These are phyloP conservation scores for Mucuna pruriens DNA, from an alignment of 306 rosid species.

Conservation along the genomic window DNA sequence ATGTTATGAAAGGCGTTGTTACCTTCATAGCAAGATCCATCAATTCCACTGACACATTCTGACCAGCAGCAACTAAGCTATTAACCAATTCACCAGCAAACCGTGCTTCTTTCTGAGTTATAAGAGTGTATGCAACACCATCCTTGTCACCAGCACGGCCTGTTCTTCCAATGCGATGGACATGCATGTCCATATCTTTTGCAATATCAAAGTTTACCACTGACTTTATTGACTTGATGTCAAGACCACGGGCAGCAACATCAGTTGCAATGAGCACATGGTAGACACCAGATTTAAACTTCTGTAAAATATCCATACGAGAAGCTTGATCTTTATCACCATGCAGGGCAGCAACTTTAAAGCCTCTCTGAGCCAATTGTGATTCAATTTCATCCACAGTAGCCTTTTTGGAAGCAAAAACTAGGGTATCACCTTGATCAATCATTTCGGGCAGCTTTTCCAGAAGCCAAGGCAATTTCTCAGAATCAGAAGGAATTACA, in stretches of 20 bases:
- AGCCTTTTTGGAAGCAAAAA: conserved; percentile 95
- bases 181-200: conserved; percentile 99
- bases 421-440: conserved; percentile 90
- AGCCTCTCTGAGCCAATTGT: conserved; percentile 66
- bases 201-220: conserved; percentile 98
- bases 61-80: conserved; percentile 95
- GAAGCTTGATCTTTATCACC: conserved; percentile 99
- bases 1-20: conserved; percentile 21
- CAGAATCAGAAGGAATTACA: conserved; percentile 84
- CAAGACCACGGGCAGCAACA: conserved; percentile 99
- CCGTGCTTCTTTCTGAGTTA: conserved; percentile 91
- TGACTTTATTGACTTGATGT: conserved; percentile 93
- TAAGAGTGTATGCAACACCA: conserved; percentile 91
- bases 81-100: conserved; percentile 97
- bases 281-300: conserved; percentile 86
- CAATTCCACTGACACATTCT: conserved; percentile 81
- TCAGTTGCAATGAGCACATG: conserved; percentile 98
- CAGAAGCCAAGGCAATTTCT: conserved; percentile 88
- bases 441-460: conserved; percentile 86
- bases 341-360: conserved; percentile 92
- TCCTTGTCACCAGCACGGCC: conserved; percentile 99
- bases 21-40: conserved; percentile 99
- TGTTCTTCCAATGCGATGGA: conserved; percentile 98
- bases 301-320: conserved; percentile 89
- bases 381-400: conserved; percentile 93